Base-by-base conservation (phyloP, 805 yeast species). In the Ogataea pilisensis region DNA sequence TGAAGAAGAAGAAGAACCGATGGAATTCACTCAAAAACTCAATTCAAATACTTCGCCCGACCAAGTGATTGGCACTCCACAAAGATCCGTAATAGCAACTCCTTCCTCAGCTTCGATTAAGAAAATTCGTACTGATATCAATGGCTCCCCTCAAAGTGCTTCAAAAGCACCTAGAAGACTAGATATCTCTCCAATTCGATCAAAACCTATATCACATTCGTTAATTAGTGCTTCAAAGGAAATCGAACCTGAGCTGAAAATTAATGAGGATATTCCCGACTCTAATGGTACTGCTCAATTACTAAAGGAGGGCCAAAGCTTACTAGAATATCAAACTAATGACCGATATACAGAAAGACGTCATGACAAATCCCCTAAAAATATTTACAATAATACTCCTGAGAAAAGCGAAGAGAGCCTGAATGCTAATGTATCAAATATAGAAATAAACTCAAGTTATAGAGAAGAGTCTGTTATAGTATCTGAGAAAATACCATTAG, bases 401-500 rank as follows among this genome's bases (percentile, higher is more conserved):
- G 12, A 18, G 36, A 21, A 33, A 9, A 17, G 17, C 24, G 31
- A 22, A n/a, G n/a, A n/a, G n/a, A n/a, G n/a, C n/a, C n/a, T n/a
- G n/a, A n/a, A n/a, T n/a, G n/a, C n/a, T n/a, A n/a, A n/a, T n/a
- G n/a, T n/a, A n/a, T n/a, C 31, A 11, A 29, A 24, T 12, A 14
- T 18, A 6, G 34, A 25, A 5, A 39, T 24, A 3, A 44, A 48
- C 32, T 40, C 49, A 11, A 48, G 54, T 28, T 30, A 38, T 24
- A 34, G 36, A 11, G 54, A 48, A 8, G 52, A 46, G 27, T 50
- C 58, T 18, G 43, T 46, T 14, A 41, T 57, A 18, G 54, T 51
- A 16, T 53, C 63, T 1, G 63, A 57, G 40, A 48, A 53, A 34
- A 42, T 60, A 9, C 64, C 65, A 7, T 41, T 60, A 24, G 62